phyloP scores from a whole-genome alignment of 345 rosid genomes.

The Carallia brachiata region DNA sequence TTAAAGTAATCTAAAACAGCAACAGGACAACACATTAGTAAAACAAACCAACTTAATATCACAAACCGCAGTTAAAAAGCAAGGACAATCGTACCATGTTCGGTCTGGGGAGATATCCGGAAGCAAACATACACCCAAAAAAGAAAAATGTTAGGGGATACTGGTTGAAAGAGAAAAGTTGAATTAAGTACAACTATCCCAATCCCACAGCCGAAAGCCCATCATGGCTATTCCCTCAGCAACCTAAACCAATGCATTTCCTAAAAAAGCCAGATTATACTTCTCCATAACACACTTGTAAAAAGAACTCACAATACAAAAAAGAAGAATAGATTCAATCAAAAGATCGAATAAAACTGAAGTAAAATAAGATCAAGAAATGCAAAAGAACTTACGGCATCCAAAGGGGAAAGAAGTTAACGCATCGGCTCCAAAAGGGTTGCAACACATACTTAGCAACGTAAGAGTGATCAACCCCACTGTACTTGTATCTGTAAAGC shows the following conservation, averaged over 20 bases:
- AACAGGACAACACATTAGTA: conserved; percentile 1
- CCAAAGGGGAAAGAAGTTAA: conserved; percentile 93
- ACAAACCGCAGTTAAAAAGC: background rate
- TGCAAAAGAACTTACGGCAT: conserved; percentile 76
- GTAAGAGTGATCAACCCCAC: conserved; percentile 88
- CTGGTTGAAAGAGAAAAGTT: background rate
- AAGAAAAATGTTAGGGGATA: background rate
- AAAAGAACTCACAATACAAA: no score
- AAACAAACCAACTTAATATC: background rate
- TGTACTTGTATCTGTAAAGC: conserved; percentile 82
- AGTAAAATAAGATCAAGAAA: background rate
- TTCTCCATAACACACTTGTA: no score
- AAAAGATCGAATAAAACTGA: background rate
- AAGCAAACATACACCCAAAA: conserved; percentile 1
- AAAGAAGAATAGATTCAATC: no score
- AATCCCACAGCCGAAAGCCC: no score
- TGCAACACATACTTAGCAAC: conserved; percentile 85
- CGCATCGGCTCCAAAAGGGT: conserved; percentile 88
- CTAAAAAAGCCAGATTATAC: no score
- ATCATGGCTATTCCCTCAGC: no score
- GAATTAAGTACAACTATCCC: background rate
- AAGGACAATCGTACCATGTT: conserved; percentile 63
- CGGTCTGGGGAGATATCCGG: conserved; percentile 56
- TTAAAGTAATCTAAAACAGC: conserved; percentile 75
- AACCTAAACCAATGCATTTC: no score